phyloP scores from a whole-genome alignment of 306 rosid species.

The Hippophae rhamnoides region DNA sequence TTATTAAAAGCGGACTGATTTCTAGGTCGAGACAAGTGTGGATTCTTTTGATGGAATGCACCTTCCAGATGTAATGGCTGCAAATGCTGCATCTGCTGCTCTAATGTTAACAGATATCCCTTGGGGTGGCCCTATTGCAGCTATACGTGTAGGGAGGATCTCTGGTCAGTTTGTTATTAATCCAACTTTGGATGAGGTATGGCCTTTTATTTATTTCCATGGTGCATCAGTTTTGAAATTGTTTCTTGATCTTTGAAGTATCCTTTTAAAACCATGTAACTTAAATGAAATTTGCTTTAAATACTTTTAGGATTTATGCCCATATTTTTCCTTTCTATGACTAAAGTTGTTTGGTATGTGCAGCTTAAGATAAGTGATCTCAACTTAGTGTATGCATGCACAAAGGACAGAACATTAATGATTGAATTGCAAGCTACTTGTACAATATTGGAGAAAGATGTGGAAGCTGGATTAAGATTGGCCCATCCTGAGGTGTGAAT shows the following conservation, averaged over 20 bases:
- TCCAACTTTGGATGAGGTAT: constrained; percentile 91
- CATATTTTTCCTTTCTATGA: constrained; percentile 1
- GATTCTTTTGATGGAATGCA: constrained; percentile 85
- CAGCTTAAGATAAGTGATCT: constrained; percentile 90
- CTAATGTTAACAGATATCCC: constrained; percentile 97
- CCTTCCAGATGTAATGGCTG: constrained; percentile 89
- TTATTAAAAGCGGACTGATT: not conserved
- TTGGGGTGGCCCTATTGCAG: constrained; percentile 95
- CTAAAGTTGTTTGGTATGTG: constrained; percentile 24
- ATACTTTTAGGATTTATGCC: not conserved
- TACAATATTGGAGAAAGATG: constrained; percentile 80
- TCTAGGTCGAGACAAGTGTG: constrained; percentile 78
- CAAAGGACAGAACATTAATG: constrained; percentile 91
- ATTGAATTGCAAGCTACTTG: constrained; percentile 87
- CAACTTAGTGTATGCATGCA: constrained; percentile 88
- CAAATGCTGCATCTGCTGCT: constrained; percentile 88
- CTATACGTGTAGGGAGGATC: constrained; percentile 83
- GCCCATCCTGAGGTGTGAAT: constrained; percentile 94
- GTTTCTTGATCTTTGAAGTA: not conserved
- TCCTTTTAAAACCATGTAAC: too few relatives aligned
- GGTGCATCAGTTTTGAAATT: not conserved
- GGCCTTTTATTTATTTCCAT: constrained; percentile 3
- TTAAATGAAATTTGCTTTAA: too few relatives aligned
- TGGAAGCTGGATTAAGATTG: constrained; percentile 76
- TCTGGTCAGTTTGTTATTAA: constrained; percentile 67